Percentiles rank a stretch among this genome's conserved stretches.
Evolutionary conservation across 139 green algal species (phyloP).

Genomic region (Edaphochlamys debaryana): DNA sequence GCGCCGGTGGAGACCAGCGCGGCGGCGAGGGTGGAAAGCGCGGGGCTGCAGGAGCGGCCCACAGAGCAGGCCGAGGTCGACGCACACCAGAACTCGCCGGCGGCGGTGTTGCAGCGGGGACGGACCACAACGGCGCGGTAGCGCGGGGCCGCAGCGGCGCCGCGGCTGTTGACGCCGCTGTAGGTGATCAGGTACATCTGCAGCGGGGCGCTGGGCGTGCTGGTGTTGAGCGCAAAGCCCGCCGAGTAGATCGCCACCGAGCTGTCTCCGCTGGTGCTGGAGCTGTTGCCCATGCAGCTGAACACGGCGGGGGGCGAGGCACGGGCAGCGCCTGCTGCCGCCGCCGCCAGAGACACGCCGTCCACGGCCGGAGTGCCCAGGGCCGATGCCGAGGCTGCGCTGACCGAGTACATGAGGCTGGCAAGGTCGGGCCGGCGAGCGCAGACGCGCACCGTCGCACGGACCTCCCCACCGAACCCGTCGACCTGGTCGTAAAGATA

Average conservation of each 20-base stretch:
- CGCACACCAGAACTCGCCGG: conserved; percentile 31
- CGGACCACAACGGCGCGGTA: conserved; percentile 25
- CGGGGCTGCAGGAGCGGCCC: not conserved
- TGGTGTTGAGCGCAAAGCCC: not conserved
- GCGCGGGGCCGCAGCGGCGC: not conserved
- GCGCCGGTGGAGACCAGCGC: not conserved
- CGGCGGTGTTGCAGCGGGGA: conserved; percentile 12
- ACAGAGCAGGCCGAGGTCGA: conserved; percentile 9
- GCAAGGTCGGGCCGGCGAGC: not conserved
- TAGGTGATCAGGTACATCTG: conserved; percentile 37
- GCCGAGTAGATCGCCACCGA: not conserved
- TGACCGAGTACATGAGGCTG: not conserved
- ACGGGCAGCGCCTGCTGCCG: not conserved
- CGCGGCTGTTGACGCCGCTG: conserved; percentile 17
- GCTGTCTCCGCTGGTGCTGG: not conserved
- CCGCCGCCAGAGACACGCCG: not conserved
- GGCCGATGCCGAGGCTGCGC: not conserved
- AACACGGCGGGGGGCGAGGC: not conserved
- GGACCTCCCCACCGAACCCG: not conserved
- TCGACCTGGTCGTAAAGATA: conserved; percentile 14
- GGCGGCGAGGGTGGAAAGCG: not conserved
- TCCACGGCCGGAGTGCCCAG: not conserved
- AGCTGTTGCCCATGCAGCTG: not conserved
- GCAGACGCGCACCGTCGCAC: conserved; percentile 2
- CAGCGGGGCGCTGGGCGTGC: not conserved